Evolutionary conservation across 2,329 filamentous ascomycete genomes (phyloP).

Genomic region (Pseudophaeomoniella oleicola): DNA sequence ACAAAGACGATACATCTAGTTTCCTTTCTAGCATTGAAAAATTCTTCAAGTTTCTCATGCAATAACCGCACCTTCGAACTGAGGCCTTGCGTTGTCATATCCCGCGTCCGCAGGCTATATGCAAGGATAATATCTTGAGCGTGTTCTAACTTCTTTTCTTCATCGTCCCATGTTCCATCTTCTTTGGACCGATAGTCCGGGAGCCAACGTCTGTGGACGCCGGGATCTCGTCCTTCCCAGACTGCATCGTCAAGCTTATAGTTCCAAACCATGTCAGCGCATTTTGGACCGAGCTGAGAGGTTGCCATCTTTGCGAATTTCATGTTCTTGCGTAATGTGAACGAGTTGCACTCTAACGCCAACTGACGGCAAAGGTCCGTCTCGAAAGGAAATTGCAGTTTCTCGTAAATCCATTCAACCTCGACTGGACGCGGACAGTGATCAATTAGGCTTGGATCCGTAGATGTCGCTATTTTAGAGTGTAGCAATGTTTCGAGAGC

Average conservation of each 20-base stretch:
- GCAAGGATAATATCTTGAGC: constrained; percentile 7
- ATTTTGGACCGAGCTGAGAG: constrained; percentile 65
- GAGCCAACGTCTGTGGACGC: constrained; percentile 6
- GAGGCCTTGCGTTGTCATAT: constrained; percentile 25
- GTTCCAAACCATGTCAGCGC: constrained; percentile 67
- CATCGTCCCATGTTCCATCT: constrained; percentile 1
- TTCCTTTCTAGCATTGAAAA: constrained; percentile 45
- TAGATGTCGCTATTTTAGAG: constrained; percentile 67
- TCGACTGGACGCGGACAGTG: constrained; percentile 47
- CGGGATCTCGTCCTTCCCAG: constrained; percentile 45
- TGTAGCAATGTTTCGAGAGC: constrained; percentile 62
- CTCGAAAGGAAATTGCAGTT: constrained; percentile 35
- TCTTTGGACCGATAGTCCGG: background rate
- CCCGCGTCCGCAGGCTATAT: constrained; percentile 13
- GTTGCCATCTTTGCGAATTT: constrained; percentile 44
- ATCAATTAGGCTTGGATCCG: constrained; percentile 43
- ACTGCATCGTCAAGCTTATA: constrained; percentile 52
- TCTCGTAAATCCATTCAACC: constrained; percentile 42
- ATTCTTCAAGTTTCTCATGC: constrained; percentile 41
- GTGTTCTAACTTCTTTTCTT: constrained; percentile 2
- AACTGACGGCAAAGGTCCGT: constrained; percentile 53
- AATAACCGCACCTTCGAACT: constrained; percentile 63
- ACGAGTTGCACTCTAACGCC: constrained; percentile 34
- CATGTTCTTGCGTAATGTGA: constrained; percentile 42
- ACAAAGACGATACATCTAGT: constrained; percentile 81